These are phyloP conservation scores for Lactarius vividus DNA, from an alignment of 768 basidiomycete species.

Conservation along the genomic window DNA sequence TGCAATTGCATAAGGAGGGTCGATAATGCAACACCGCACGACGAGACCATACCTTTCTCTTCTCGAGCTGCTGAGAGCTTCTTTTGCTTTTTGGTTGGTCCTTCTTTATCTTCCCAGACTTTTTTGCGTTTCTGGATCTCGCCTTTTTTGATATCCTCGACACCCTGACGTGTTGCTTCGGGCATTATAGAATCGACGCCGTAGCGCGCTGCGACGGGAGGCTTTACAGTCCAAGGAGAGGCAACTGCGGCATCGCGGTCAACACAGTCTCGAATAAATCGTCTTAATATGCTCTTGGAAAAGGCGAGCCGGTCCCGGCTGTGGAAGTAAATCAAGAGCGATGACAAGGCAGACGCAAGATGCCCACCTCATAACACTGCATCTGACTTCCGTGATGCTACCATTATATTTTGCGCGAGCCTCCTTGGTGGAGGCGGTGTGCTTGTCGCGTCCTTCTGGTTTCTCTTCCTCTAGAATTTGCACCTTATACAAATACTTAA, in stretches of 20 bases:
- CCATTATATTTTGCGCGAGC: slow-evolving; percentile 65
- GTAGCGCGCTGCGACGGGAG: slow-evolving; percentile 76
- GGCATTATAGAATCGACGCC: slow-evolving; percentile 85
- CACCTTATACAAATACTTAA: slow-evolving; percentile 83
- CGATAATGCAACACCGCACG: not conserved
- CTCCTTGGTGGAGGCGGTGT: slow-evolving; percentile 52
- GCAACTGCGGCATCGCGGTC: slow-evolving; percentile 89
- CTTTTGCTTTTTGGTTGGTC: slow-evolving; percentile 78
- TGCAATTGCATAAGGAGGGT: slow-evolving; percentile 33
- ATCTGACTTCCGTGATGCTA: slow-evolving; percentile 80
- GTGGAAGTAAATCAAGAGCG: slow-evolving; percentile 14
- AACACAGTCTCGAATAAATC: slow-evolving; percentile 94
- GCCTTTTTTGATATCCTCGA: slow-evolving; percentile 76
- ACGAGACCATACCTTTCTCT: slow-evolving; percentile 57
- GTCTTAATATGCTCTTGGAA: slow-evolving; percentile 94
- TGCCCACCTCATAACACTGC: slow-evolving; percentile 72
- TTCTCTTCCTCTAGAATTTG: slow-evolving; percentile 75
- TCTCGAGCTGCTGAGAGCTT: slow-evolving; percentile 71
- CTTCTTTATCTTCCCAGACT: slow-evolving; percentile 85
- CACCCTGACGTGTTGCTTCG: slow-evolving; percentile 74
- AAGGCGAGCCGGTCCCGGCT: slow-evolving; percentile 96
- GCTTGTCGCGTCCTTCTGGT: slow-evolving; percentile 59
- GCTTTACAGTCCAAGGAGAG: slow-evolving; percentile 95
- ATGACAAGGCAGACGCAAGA: slow-evolving; percentile 7
- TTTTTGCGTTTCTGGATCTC: slow-evolving; percentile 94